phyloP scores from a whole-genome alignment of 2,329 filamentous ascomycete genomes.

The Bimuria novae-zelandiae region DNA sequence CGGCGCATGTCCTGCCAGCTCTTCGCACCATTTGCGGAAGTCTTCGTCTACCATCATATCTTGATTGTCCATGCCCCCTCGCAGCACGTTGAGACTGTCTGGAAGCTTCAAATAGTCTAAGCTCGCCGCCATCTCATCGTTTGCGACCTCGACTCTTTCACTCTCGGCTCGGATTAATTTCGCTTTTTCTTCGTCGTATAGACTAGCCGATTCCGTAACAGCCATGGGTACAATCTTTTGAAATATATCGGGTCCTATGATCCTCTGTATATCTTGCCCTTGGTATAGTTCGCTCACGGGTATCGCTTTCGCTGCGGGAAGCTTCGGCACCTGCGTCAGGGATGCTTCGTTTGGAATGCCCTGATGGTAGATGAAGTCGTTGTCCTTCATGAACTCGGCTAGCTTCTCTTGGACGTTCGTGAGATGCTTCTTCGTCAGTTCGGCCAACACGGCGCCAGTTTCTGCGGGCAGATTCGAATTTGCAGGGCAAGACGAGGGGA shows the following conservation, averaged over 20 bases:
- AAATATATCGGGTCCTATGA: conserved; percentile 96
- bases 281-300: conserved; percentile 96
- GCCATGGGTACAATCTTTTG: conserved; percentile 95
- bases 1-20: conserved; percentile 82
- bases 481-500: conserved; percentile 77
- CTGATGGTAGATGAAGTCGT: conserved; percentile 98
- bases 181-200: conserved; percentile 98
- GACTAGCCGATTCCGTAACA: conserved; percentile 92
- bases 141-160: conserved; percentile 88
- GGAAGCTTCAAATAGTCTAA: conserved; percentile 92
- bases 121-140: conserved; percentile 94
- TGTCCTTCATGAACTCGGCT: conserved; percentile 79
- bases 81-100: conserved; percentile 84
- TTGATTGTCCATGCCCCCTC: conserved; percentile 85
- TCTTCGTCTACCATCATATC: conserved; percentile 87
- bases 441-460: conserved; percentile 72
- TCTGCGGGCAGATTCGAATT: conserved; percentile 85
- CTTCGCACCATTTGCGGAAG: conserved; percentile 91
- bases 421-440: conserved; percentile 82
- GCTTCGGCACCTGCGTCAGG: conserved; percentile 79
- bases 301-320: conserved; percentile 95
- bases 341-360: conserved; percentile 84
- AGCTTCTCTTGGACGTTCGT: conserved; percentile 81
- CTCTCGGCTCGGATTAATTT: conserved; percentile 93
- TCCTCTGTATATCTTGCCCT: conserved; percentile 94